A percentile compares a stretch with the other conserved stretches of the same genome.
Conservation (phyloP, 352 stramenopile genomes). For the Thraustochytrium striatum region DNA sequence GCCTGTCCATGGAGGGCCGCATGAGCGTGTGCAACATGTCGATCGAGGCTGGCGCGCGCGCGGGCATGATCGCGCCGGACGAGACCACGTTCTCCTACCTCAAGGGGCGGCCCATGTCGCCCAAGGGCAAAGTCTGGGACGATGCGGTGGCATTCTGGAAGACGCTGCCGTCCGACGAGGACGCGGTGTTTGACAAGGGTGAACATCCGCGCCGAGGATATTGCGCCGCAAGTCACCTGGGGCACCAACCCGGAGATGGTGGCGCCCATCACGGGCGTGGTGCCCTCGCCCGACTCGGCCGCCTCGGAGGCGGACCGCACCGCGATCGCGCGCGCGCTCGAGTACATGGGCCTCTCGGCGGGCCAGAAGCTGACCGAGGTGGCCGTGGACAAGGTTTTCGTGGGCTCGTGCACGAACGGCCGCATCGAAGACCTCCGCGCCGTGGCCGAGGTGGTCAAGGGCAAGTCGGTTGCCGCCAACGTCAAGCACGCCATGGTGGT, state of each 20-base stretch:
- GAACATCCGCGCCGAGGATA: conserved; percentile 66
- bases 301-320: conserved; percentile 55
- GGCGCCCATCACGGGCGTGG: conserved; percentile 62
- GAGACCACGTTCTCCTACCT: conserved; percentile 74
- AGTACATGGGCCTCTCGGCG: conserved; percentile 75
- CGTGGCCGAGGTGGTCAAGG: conserved; percentile 70
- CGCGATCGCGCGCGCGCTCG: conserved; percentile 66
- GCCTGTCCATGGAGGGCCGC: conserved; percentile 73
- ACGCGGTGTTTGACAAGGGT: conserved; percentile 67
- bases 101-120: conserved; percentile 60
- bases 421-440: conserved; percentile 77
- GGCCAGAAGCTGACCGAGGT: conserved; percentile 62
- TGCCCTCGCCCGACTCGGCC: conserved; percentile 60
- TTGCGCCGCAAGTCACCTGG: conserved; percentile 74
- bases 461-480: conserved; percentile 64
- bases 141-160: conserved; percentile 67
- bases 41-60: conserved; percentile 75
- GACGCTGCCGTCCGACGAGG: conserved; percentile 62
- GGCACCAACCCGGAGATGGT: conserved; percentile 72
- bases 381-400: conserved; percentile 75
- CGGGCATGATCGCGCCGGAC: conserved; percentile 75
- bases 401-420: conserved; percentile 78
- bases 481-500: conserved; percentile 71
- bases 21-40: conserved; percentile 82
- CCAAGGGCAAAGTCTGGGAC: conserved; percentile 65